These are phyloP conservation scores for Ceratocystiopsis minuta DNA, from an alignment of 2,329 filamentous ascomycete genomes.

Conservation along the genomic window DNA sequence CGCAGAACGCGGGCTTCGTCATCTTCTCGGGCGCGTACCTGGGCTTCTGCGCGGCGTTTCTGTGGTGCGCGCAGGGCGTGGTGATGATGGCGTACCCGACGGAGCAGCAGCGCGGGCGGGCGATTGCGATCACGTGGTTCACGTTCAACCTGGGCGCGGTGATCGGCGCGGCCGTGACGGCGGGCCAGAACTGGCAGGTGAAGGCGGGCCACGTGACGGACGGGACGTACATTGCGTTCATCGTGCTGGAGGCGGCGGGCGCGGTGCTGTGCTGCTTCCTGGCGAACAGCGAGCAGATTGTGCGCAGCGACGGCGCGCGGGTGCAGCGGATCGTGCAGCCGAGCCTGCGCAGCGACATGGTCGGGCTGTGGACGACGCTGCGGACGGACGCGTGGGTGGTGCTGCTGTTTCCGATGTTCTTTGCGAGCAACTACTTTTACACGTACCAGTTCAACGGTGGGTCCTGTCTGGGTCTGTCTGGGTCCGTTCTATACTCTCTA, in stretches of 20 bases:
- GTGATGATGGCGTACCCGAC: constrained; percentile 46
- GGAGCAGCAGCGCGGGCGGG: constrained; percentile 1
- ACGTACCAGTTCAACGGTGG: constrained; percentile 59
- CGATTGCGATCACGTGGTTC: constrained; percentile 6
- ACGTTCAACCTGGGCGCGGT: constrained; percentile 12
- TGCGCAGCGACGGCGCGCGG: constrained; percentile 3
- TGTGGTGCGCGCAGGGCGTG: constrained; percentile 62
- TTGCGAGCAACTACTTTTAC: constrained; percentile 66
- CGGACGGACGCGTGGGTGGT: neutral
- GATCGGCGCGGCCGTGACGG: constrained; percentile 12
- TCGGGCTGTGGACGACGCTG: constrained; percentile 2
- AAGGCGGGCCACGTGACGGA: constrained; percentile 9
- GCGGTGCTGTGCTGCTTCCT: constrained; percentile 9
- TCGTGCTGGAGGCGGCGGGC: constrained; percentile 12
- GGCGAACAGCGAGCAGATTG: constrained; percentile 4
- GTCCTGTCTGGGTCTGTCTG: neutral
- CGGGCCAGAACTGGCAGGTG: constrained; percentile 8
- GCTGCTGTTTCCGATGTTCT: constrained; percentile 50
- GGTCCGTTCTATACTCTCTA: neutral
- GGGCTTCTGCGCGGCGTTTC: constrained; percentile 53
- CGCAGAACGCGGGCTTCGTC: constrained; percentile 44
- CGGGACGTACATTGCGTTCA: constrained; percentile 12
- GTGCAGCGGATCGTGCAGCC: constrained; percentile 1
- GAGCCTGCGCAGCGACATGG: constrained; percentile 2
- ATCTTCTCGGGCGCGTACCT: constrained; percentile 57